These are phyloP conservation scores for Arabidopsis hybrid DNA, from an alignment of 441 rosid genomes.

Conservation along the genomic window DNA sequence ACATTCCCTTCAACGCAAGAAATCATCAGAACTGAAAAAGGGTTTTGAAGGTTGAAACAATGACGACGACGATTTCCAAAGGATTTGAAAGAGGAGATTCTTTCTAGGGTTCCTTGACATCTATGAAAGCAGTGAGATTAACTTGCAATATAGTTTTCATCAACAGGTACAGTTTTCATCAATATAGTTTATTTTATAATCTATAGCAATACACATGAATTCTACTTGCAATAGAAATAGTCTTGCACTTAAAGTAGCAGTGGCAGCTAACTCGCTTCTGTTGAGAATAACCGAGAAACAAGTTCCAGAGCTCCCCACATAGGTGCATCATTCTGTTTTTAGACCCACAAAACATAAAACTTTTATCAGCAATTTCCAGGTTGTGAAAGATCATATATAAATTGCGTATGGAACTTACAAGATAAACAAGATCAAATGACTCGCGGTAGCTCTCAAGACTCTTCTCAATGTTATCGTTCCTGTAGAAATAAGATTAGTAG, in stretches of 20 bases:
- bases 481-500: conserved; percentile 32
- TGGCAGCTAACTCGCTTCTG: conserved; percentile 40
- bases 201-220: neutral
- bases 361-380: conserved; percentile 5
- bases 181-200: too few species aligned
- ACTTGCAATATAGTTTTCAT: too few species aligned
- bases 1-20: too few species aligned
- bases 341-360: conserved; percentile 31
- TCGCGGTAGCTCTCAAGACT: conserved; percentile 64
- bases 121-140: too few species aligned
- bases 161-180: too few species aligned
- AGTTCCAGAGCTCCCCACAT: conserved; percentile 76
- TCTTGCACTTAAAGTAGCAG: neutral
- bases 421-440: conserved; percentile 76
- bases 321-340: conserved; percentile 68
- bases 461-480: conserved; percentile 76
- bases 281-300: conserved; percentile 59
- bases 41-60: too few species aligned
- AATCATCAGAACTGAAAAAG: too few species aligned
- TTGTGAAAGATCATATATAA: neutral
- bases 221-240: neutral
- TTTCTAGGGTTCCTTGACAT: too few species aligned
- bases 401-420: conserved; percentile 55
- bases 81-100: too few species aligned
- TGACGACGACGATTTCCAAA: too few species aligned